phyloP scores from a whole-genome alignment of 2,329 filamentous ascomycete species.

The Fusarium sp. region DNA sequence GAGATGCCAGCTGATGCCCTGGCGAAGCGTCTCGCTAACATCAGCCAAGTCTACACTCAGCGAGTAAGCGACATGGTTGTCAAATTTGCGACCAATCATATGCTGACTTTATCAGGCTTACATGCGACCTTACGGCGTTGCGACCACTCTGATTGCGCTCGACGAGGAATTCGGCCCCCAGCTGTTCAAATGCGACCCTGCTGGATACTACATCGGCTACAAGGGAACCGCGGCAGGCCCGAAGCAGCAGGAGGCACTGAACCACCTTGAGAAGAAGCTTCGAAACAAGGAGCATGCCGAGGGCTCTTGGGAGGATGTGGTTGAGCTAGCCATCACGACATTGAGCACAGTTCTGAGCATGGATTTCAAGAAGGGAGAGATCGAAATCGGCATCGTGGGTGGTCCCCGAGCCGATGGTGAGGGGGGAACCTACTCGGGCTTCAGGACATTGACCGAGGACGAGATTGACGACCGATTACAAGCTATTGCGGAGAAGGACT shows the following conservation, averaged over 20 bases:
- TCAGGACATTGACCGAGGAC: slow-evolving; percentile 92
- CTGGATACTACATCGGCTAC: slow-evolving; percentile 98
- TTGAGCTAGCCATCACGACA: slow-evolving; percentile 94
- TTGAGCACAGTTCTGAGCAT: slow-evolving; percentile 97
- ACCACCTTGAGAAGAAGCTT: slow-evolving; percentile 99
- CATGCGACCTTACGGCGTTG: slow-evolving; percentile 97
- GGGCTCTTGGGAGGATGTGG: slow-evolving; percentile 95
- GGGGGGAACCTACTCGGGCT: slow-evolving; percentile 81
- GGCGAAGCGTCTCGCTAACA: slow-evolving; percentile 96
- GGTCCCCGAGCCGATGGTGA: slow-evolving; percentile 84
- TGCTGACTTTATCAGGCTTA: slow-evolving; percentile 71
- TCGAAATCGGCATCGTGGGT: slow-evolving; percentile 97
- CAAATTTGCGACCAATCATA: slow-evolving; percentile 14
- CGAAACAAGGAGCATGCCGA: slow-evolving; percentile 98
- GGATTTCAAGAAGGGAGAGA: slow-evolving; percentile 99
- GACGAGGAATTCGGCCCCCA: slow-evolving; percentile 93
- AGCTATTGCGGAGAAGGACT: slow-evolving; percentile 99
- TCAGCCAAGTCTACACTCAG: slow-evolving; percentile 99
- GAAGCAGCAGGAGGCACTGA: slow-evolving; percentile 98
- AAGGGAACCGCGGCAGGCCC: slow-evolving; percentile 97
- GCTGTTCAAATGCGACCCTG: slow-evolving; percentile 98
- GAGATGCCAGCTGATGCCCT: slow-evolving; percentile 99
- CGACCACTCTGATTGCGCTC: slow-evolving; percentile 92
- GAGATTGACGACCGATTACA: slow-evolving; percentile 99
- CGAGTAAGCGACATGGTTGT: slow-evolving; percentile 67